Percentiles rank a stretch among this genome's conserved stretches.
Evolutionary conservation across 2,329 filamentous ascomycete genomes (phyloP).

Genomic region (Trichoderma oligosporum): DNA sequence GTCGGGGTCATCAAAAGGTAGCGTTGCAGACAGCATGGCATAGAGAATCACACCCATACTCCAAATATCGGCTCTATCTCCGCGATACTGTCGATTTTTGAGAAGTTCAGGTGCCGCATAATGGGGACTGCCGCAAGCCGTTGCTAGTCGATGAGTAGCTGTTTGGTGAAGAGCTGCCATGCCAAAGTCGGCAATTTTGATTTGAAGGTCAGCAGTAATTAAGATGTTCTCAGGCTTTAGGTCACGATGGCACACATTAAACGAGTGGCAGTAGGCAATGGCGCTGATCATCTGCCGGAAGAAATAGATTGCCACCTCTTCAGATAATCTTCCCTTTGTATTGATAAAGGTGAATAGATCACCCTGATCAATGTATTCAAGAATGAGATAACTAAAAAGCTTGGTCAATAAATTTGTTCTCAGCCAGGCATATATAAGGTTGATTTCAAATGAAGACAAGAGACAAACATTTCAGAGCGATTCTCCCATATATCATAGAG

Average conservation of each 20-base stretch:
- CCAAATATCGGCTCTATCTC: conserved; percentile 89
- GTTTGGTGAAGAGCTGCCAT: conserved; percentile 92
- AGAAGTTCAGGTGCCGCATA: conserved; percentile 94
- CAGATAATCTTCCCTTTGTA: conserved; percentile 65
- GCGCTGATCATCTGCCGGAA: conserved; percentile 93
- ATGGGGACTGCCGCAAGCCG: conserved; percentile 92
- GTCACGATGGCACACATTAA: conserved; percentile 94
- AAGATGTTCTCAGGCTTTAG: conserved; percentile 97
- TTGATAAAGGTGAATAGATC: conserved; percentile 89
- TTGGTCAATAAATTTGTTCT: too few species aligned
- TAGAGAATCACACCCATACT: conserved; percentile 88
- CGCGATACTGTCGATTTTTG: conserved; percentile 70
- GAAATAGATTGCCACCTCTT: conserved; percentile 76
- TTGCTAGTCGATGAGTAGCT: conserved; percentile 71
- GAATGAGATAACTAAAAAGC: conserved; percentile 79
- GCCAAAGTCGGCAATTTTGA: conserved; percentile 96
- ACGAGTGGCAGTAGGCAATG: conserved; percentile 85
- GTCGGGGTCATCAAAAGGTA: conserved; percentile 75
- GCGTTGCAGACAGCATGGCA: conserved; percentile 75
- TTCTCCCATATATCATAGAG: conserved; percentile 99
- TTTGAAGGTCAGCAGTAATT: conserved; percentile 67
- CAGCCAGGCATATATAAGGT: too few species aligned
- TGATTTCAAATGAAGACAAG: too few species aligned
- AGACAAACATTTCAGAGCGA: conserved; percentile 78
- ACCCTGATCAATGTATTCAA: conserved; percentile 78